A percentile compares a stretch with the other conserved stretches of the same genome.
These are phyloP conservation scores for Pichia sp. DNA, from an alignment of 1,139 yeast genomes.

Conservation along the genomic window DNA sequence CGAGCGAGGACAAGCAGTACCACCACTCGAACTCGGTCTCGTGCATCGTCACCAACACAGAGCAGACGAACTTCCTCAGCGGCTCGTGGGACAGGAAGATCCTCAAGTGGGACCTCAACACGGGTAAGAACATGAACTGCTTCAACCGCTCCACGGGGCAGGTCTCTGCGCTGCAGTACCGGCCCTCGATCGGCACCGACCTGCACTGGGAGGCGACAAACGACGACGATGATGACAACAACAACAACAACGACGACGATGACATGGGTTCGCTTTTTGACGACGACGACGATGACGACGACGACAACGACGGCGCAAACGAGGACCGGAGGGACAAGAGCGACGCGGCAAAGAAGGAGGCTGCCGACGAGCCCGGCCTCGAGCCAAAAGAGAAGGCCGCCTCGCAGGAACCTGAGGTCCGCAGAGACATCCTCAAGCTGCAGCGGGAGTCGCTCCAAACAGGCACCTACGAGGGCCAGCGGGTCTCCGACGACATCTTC, in stretches of 20 bases:
- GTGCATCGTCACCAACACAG: conserved; percentile 56
- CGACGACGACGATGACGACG: conserved; percentile 55
- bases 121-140: conserved; percentile 52
- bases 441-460: conserved; percentile 22
- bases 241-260: conserved; percentile 8
- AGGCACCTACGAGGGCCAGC: conserved; percentile 20
- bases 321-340: not conserved
- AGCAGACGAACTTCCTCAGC: conserved; percentile 60
- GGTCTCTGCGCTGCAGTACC: conserved; percentile 67
- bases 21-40: conserved; percentile 72
- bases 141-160: conserved; percentile 69
- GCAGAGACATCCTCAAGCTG: conserved; percentile 17
- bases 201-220: conserved; percentile 24
- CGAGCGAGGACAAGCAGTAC: not conserved
- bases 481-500: conserved; percentile 51
- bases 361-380: not conserved
- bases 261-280: conserved; percentile 82
- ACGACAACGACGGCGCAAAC: not conserved
- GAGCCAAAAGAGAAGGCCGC: not conserved
- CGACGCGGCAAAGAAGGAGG: not conserved
- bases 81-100: conserved; percentile 89
- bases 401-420: conserved; percentile 8
- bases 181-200: conserved; percentile 63
- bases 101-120: conserved; percentile 79
- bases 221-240: not conserved